phyloP scores from a whole-genome alignment of 2,329 filamentous ascomycete species.

The Trichoderma pleuroti region DNA sequence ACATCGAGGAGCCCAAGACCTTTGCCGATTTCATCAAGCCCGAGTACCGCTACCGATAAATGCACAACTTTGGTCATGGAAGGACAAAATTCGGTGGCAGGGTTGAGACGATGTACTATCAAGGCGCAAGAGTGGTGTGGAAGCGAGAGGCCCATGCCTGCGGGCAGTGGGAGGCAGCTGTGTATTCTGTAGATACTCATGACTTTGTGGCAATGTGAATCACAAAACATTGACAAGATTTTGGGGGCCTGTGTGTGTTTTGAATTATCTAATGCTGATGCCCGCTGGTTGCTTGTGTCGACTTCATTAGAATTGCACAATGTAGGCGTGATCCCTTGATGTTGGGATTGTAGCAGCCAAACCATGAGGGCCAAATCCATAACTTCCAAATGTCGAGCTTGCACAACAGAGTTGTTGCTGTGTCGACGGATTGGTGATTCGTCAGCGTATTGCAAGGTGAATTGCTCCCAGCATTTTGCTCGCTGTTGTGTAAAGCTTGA shows the following conservation, averaged over 20 bases:
- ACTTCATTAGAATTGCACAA: background rate
- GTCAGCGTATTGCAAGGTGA: background rate
- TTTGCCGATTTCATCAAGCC: slow-evolving; percentile 95
- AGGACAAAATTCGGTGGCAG: background rate
- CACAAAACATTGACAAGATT: slow-evolving; percentile 31
- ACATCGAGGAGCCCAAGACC: slow-evolving; percentile 82
- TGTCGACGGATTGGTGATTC: background rate
- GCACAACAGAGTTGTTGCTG: background rate
- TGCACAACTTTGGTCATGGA: slow-evolving; percentile 17
- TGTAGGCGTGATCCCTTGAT: background rate
- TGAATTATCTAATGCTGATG: slow-evolving; percentile 5
- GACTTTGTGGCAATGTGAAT: slow-evolving; percentile 36
- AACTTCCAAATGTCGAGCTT: background rate
- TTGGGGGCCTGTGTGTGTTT: slow-evolving; percentile 21
- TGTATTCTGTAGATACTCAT: slow-evolving; percentile 42
- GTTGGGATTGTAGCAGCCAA: background rate
- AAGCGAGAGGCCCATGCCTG: slow-evolving; percentile 23
- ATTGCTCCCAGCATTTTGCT: background rate
- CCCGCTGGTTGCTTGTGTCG: background rate
- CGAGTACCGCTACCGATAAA: slow-evolving; percentile 75
- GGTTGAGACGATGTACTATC: slow-evolving; percentile 23
- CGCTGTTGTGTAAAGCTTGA: background rate
- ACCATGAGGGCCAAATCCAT: background rate
- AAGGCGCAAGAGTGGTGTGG: slow-evolving; percentile 22
- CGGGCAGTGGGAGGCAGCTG: slow-evolving; percentile 22